Evolutionary conservation across 345 rosid genomes (phyloP).

Genomic region (Corchorus olitorius): DNA sequence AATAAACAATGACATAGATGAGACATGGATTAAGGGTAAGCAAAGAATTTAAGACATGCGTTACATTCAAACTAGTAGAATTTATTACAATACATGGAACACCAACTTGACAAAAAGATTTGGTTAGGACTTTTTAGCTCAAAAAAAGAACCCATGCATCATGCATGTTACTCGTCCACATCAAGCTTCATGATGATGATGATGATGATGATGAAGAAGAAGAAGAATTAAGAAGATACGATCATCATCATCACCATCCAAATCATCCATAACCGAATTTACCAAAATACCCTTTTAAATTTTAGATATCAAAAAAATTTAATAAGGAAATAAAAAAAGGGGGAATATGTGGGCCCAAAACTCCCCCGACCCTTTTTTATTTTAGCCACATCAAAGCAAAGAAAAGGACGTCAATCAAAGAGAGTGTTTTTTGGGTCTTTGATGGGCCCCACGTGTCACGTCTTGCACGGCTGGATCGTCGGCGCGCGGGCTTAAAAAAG

Average conservation of each 20-base stretch:
- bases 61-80: not conserved
- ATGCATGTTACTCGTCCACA: constrained; percentile 13
- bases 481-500: constrained; percentile 13
- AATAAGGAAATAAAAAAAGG: not conserved
- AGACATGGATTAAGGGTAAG: not conserved
- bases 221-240: too few relatives aligned
- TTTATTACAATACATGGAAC: not conserved
- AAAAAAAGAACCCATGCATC: too few relatives aligned
- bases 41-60: not conserved
- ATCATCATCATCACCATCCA: not conserved
- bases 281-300: not conserved
- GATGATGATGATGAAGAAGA: not conserved
- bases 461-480: constrained; percentile 42
- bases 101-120: not conserved
- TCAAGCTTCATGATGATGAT: constrained; percentile 4
- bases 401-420: constrained; percentile 26
- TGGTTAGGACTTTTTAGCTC: not conserved
- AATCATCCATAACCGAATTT: not conserved
- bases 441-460: constrained; percentile 49
- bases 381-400: not conserved
- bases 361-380: too few relatives aligned
- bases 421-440: not conserved
- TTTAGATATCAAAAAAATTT: not conserved
- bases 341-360: not conserved
- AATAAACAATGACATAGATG: not conserved